These are phyloP conservation scores for Amylocarpus encephaloides DNA, from an alignment of 2,329 filamentous ascomycete species.

Conservation along the genomic window DNA sequence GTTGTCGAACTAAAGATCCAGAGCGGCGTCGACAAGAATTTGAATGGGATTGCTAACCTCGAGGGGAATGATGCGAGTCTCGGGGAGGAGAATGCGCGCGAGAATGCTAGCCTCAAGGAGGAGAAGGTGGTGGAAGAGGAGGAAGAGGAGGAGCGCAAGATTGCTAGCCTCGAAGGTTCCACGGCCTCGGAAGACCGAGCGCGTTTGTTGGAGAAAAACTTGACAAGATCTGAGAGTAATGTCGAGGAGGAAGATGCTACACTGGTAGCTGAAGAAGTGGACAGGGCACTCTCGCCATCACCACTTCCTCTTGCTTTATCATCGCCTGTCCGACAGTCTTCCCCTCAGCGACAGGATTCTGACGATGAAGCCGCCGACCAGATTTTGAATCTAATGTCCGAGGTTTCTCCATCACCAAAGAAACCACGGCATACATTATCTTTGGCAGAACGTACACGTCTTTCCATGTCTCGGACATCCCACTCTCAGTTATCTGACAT, in stretches of 20 bases:
- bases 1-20: too few species aligned
- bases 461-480: constrained; percentile 67
- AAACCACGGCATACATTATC: constrained; percentile 54
- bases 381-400: constrained; percentile 49
- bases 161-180: not conserved
- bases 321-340: constrained; percentile 5
- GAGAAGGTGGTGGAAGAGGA: too few species aligned
- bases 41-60: not conserved
- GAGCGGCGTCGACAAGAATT: too few species aligned
- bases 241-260: not conserved
- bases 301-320: constrained; percentile 3
- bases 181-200: not conserved
- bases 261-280: not conserved
- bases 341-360: constrained; percentile 6
- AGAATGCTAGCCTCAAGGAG: too few species aligned
- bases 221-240: not conserved
- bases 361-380: constrained; percentile 44
- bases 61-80: too few species aligned
- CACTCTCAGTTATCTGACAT: constrained; percentile 29
- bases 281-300: constrained; percentile 5
- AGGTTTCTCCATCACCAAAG: constrained; percentile 50
- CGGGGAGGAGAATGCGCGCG: too few species aligned
- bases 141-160: not conserved
- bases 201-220: not conserved
- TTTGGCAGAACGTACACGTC: constrained; percentile 70